Base-by-base conservation (phyloP, 2,329 filamentous ascomycete species). In the Akanthomyces uredinophilus region DNA sequence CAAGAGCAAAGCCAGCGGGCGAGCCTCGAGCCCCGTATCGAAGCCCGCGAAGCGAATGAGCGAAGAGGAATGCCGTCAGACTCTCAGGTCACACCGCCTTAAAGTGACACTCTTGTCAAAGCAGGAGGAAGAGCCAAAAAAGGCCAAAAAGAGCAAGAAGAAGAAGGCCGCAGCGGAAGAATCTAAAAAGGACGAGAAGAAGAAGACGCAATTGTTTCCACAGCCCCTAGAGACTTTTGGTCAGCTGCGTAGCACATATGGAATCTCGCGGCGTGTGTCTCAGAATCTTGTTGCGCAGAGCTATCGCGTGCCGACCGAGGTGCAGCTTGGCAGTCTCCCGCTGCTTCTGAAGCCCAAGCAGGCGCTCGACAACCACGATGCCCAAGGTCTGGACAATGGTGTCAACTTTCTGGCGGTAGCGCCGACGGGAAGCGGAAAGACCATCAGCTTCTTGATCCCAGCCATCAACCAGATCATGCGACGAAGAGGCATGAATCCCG, bases 351-450 rank as follows among this genome's bases (percentile, higher is more conserved):
- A 81, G 18, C 80, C 84, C 0, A 77, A 80, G 64, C 77, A 74
- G 61, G 83, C 83, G 0, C 74, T 86, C 35, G 70, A 71, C 14
- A 72, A 71, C 4, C 74, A 72, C 43, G 60, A 53, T 20, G 41
- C n/a, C 29, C 70, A 70, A 24, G 73, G 75, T 22, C 63, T 78
- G 22, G 70, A 71, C 3, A 63, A 66, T 16, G 73, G 73, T 10
- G 79, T 94, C 5, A 88, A 99, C 77, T 85, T 99, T 44, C 75
- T 99, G 65, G 91, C 91, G 0, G 87, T 98, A 49, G 95, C 95
- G 3, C 95, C 95, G 1, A 99, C 95, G 0, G 95, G 95, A 27
- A 98, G 94, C 73, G 95, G 95, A 50, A 99, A 99, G 80, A 99
- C 95, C 0, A 79, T 99, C 65, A 92, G 92, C 20, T 99, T 97